Evolutionary conservation across 371 early-diverging fungal species (phyloP).

Genomic region (Rhizopus delemar): DNA sequence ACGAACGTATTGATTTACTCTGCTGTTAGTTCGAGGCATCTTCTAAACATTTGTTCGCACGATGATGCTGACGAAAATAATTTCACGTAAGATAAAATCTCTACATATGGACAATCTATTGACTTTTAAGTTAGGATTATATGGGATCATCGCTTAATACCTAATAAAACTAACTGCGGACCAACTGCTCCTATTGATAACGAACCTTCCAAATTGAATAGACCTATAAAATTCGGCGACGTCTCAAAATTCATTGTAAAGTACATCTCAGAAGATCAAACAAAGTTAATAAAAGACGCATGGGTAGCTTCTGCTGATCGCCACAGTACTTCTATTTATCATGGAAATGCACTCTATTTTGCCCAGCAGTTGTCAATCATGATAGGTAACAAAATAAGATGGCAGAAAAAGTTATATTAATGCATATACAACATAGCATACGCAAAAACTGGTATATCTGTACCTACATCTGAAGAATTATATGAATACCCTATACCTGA

Average conservation of each 20-base stretch:
- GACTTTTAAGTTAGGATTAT: slow-evolving; percentile 38
- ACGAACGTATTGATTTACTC: slow-evolving; percentile 78
- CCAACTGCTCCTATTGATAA: not conserved
- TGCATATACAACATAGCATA: slow-evolving; percentile 17
- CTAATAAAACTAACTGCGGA: slow-evolving; percentile 4
- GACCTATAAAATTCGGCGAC: slow-evolving; percentile 14
- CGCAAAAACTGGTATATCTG: slow-evolving; percentile 35
- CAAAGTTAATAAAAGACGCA: slow-evolving; percentile 6
- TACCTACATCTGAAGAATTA: slow-evolving; percentile 27
- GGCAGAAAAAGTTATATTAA: no score
- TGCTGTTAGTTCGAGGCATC: slow-evolving; percentile 62
- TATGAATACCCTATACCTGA: slow-evolving; percentile 61
- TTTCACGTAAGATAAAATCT: slow-evolving; percentile 34
- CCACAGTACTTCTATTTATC: slow-evolving; percentile 6
- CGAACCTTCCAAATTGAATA: slow-evolving; percentile 1
- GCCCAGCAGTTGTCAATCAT: slow-evolving; percentile 13
- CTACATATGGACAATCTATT: not conserved
- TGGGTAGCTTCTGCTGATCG: slow-evolving; percentile 18
- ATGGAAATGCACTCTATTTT: slow-evolving; percentile 21
- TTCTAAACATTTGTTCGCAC: slow-evolving; percentile 75
- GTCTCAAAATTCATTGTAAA: slow-evolving; percentile 19
- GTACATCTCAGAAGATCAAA: slow-evolving; percentile 21
- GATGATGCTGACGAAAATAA: slow-evolving; percentile 83
- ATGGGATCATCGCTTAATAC: slow-evolving; percentile 68
- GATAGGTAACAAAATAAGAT: slow-evolving; percentile 9